Conservation (phyloP, 2,329 filamentous ascomycete species). For the Pseudogymnoascus sp. region DNA sequence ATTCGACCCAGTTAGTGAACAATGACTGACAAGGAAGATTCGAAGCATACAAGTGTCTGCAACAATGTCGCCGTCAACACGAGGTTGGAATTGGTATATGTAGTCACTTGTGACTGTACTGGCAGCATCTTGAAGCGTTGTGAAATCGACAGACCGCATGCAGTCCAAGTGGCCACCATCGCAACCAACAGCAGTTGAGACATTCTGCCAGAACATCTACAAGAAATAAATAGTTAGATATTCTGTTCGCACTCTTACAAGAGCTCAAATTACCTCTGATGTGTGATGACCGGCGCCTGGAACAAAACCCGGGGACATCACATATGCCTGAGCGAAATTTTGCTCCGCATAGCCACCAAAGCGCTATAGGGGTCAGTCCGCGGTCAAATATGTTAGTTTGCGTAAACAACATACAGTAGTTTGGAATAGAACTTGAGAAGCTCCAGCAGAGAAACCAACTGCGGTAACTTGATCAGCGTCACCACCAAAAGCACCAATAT, state of each 20-base stretch:
- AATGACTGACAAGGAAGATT: neutral
- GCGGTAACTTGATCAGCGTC: slow-evolving; percentile 39
- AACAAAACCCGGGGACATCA: slow-evolving; percentile 30
- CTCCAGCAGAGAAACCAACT: slow-evolving; percentile 47
- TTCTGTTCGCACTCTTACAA: neutral
- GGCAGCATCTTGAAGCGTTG: slow-evolving; percentile 26
- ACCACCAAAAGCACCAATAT: slow-evolving; percentile 41
- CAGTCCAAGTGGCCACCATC: slow-evolving; percentile 26
- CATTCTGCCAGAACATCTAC: slow-evolving; percentile 25
- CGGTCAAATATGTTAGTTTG: neutral
- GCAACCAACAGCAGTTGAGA: slow-evolving; percentile 28
- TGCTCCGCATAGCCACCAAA: slow-evolving; percentile 30
- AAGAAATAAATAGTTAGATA: neutral
- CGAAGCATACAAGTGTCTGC: slow-evolving; percentile 27
- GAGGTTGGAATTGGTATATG: slow-evolving; percentile 32
- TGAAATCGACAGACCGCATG: slow-evolving; percentile 28
- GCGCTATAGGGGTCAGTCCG: slow-evolving; percentile 16
- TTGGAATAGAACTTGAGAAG: slow-evolving; percentile 31
- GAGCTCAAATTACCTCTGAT: slow-evolving; percentile 19
- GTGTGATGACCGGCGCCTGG: slow-evolving; percentile 33
- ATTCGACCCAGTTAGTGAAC: neutral
- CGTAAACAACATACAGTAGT: slow-evolving; percentile 21
- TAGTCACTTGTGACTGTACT: slow-evolving; percentile 23
- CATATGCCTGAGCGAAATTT: slow-evolving; percentile 27
- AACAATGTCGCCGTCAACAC: slow-evolving; percentile 32